Conservation (phyloP, 768 basidiomycete species). For the Mycena capillaripes region DNA sequence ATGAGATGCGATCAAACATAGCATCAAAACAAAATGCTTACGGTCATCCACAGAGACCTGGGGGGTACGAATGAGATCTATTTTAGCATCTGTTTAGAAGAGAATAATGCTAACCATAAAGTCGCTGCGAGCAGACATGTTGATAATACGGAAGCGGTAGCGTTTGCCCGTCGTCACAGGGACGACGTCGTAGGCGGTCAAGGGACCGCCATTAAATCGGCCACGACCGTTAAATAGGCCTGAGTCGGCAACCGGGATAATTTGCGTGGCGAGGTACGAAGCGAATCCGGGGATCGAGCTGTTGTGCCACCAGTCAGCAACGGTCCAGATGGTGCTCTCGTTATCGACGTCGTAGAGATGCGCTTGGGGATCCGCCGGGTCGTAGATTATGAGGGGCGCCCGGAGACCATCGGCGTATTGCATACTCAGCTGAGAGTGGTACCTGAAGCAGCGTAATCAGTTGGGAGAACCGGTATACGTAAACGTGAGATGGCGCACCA, state of each 20-base stretch:
- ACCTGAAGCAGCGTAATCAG: no score
- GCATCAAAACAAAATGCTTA: no score
- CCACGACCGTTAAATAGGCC: constrained; percentile 56
- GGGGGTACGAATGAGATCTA: constrained; percentile 46
- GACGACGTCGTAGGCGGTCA: constrained; percentile 44
- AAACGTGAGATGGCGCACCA: no score
- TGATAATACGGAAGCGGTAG: constrained; percentile 59
- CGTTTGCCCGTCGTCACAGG: constrained; percentile 46
- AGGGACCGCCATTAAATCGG: constrained; percentile 48
- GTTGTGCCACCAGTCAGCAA: constrained; percentile 44
- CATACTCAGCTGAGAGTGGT: constrained; percentile 47
- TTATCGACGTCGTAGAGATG: constrained; percentile 36
- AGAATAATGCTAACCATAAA: no score
- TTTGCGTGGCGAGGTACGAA: constrained; percentile 7
- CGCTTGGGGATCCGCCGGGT: constrained; percentile 17
- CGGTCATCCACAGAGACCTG: constrained; percentile 47
- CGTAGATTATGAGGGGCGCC: constrained; percentile 40
- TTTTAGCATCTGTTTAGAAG: no score
- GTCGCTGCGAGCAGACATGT: no score
- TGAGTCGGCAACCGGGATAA: constrained; percentile 38
- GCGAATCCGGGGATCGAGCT: background rate
- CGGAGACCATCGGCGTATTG: constrained; percentile 57
- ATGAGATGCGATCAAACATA: no score
- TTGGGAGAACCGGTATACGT: no score
- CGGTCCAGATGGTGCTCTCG: constrained; percentile 52